Conservation (phyloP, 345 rosid genomes). For the Draba incana region DNA sequence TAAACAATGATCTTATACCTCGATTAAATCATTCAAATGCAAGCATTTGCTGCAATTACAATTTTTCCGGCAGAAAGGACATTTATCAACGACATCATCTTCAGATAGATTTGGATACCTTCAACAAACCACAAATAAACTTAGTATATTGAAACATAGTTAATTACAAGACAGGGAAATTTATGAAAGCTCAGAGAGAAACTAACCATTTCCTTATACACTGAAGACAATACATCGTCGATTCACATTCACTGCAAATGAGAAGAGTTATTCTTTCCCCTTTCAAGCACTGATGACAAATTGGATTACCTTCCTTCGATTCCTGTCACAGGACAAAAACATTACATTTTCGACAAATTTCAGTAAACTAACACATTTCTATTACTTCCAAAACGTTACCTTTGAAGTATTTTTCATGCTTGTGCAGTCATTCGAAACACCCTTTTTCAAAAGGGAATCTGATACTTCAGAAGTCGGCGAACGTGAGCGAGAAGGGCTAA, state of each 20-base stretch:
- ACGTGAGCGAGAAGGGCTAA: conserved; percentile 8
- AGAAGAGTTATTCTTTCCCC: conserved; percentile 52
- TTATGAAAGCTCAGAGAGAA: background rate
- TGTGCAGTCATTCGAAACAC: conserved; percentile 14
- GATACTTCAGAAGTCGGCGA: conserved; percentile 31
- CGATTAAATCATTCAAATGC: conserved; percentile 59
- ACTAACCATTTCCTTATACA: conserved; percentile 74
- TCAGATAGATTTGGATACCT: conserved; percentile 79
- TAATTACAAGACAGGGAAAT: background rate
- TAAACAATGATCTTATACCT: conserved; percentile 47
- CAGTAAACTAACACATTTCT: background rate
- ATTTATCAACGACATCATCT: conserved; percentile 53
- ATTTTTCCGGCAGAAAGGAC: conserved; percentile 75
- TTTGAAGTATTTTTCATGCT: conserved; percentile 18
- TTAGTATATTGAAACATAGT: background rate
- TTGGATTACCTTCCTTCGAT: conserved; percentile 23
- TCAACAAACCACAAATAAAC: conserved; percentile 19
- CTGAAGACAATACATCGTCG: conserved; percentile 52
- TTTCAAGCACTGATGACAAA: conserved; percentile 85
- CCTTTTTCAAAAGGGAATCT: conserved; percentile 25
- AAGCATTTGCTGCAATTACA: conserved; percentile 88
- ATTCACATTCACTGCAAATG: conserved; percentile 55
- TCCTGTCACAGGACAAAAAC: conserved; percentile 40
- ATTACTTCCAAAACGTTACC: background rate
- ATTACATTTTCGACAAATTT: conserved; percentile 21